Percentiles rank a stretch among this genome's conserved stretches.
phyloP scores from a whole-genome alignment of 768 basidiomycete genomes.

The Termitomyces sp. region DNA sequence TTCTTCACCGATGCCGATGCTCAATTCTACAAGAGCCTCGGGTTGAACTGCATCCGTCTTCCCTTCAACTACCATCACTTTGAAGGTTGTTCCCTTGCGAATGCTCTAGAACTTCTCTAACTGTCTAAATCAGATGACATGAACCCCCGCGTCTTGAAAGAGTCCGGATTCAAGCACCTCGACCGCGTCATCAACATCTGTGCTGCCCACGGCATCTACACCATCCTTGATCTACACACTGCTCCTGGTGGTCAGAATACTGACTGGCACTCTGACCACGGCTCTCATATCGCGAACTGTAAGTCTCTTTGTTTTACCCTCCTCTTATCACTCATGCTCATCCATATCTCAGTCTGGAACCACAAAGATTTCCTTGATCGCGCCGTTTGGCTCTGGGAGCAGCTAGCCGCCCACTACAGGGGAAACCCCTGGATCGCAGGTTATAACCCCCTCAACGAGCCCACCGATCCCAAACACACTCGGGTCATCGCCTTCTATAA shows the following conservation, averaged over 20 bases:
- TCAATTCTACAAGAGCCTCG: slow-evolving; percentile 72
- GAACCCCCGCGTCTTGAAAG: slow-evolving; percentile 75
- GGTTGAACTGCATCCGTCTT: slow-evolving; percentile 76
- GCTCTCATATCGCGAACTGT: slow-evolving; percentile 64
- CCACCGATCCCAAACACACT: slow-evolving; percentile 66
- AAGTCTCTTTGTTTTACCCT: slow-evolving; percentile 12
- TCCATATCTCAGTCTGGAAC: slow-evolving; percentile 54
- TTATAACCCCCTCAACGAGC: slow-evolving; percentile 85
- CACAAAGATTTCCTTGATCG: slow-evolving; percentile 88
- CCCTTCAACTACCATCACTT: slow-evolving; percentile 76
- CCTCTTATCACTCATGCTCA: not conserved
- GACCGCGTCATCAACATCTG: slow-evolving; percentile 79
- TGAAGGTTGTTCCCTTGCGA: slow-evolving; percentile 37
- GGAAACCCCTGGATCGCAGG: slow-evolving; percentile 82
- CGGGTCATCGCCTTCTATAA: slow-evolving; percentile 68
- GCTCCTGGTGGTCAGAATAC: slow-evolving; percentile 73
- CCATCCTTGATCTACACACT: slow-evolving; percentile 79
- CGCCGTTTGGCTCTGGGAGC: slow-evolving; percentile 70
- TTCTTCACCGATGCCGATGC: slow-evolving; percentile 81
- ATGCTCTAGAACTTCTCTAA: not conserved
- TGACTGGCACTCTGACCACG: slow-evolving; percentile 80
- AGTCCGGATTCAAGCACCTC: slow-evolving; percentile 75
- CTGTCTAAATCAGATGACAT: slow-evolving; percentile 50
- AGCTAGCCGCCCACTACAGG: slow-evolving; percentile 74
- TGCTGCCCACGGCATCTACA: slow-evolving; percentile 73